Base-by-base conservation (phyloP, 805 yeast species). In the Yarrowia sp. region DNA sequence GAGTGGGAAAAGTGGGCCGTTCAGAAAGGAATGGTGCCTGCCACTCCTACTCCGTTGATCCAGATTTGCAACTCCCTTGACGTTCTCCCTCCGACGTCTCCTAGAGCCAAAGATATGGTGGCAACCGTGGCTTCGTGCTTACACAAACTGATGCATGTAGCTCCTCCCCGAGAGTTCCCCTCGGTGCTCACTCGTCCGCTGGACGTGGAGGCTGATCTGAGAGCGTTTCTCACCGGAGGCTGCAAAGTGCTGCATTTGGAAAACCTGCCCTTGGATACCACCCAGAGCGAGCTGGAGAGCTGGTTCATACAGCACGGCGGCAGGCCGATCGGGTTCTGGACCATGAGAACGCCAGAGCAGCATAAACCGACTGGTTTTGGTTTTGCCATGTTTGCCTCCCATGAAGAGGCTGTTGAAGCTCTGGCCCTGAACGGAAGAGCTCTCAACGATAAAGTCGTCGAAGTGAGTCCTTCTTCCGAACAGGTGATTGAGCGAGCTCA, bases 251-350 rank as follows among this genome's bases (percentile, higher is more conserved):
- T 92, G 66, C 91, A 87, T 76, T 79, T 92, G 77, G 83, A 89
- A n/a, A 92, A 91, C 76, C 79, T 93, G 71, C 93, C 97, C 2
- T 81, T 81, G 33, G 97, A 92, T 73, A 90, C 94, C 7, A 93
- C 97, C 0, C 97, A 93, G 77, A 84, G 92, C 64, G 97, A 93
- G 77, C 81, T 92, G 58, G 97, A 92, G 79, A 83, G 89, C 39
- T 93, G 97, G 97, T 92, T 92, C 76, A 86, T 92, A 4, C 95
- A 90, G 75, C 88, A 85, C 75, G 96, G 96, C 2, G 89, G 91
- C 1, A 83, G 93, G 63, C 96, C 97, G 1, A 83, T 90, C 63
- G 95, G 96, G 13, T 91, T 92, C 76, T 92, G 97, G 97, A 87
- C 95, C 0, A 81, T 92, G 64, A 87, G 87, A 73, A 83, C 85